These are phyloP conservation scores for Globisporangium sylvaticum DNA, from an alignment of 352 stramenopile species.

Conservation along the genomic window DNA sequence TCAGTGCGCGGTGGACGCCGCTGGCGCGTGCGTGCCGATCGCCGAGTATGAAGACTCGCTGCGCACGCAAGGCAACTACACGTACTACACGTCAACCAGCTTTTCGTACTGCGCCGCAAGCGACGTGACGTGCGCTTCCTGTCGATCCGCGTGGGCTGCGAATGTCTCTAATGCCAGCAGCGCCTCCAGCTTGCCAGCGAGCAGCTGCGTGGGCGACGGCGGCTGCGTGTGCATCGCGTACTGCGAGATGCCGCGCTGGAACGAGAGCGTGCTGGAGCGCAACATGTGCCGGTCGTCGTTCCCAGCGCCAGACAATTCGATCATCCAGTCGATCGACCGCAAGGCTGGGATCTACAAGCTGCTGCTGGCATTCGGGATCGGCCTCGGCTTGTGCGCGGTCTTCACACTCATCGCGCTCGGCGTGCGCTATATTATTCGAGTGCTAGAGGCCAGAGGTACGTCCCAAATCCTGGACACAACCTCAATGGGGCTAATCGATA, in stretches of 20 bases:
- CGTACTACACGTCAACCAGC: constrained; percentile 29
- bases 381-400: constrained; percentile 3
- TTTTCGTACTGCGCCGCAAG: constrained; percentile 32
- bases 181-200: constrained; percentile 13
- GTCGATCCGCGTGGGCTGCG: constrained; percentile 17
- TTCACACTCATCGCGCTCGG: constrained; percentile 5
- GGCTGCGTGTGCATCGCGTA: constrained; percentile 40
- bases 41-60: constrained; percentile 23
- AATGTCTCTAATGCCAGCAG: constrained; percentile 8
- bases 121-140: constrained; percentile 27
- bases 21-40: constrained; percentile 31
- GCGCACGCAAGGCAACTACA: constrained; percentile 24
- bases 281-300: neutral
- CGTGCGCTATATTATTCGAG: constrained; percentile 3
- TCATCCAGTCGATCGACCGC: neutral
- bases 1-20: constrained; percentile 29
- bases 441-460: constrained; percentile 5
- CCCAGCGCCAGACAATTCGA: neutral
- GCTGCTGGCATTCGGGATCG: constrained; percentile 8
- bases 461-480: neutral
- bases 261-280: constrained; percentile 19
- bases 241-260: constrained; percentile 28
- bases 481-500: no score
- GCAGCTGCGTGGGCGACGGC: constrained; percentile 27
- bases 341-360: neutral